These are phyloP conservation scores for Physaria fendleri DNA, from an alignment of 345 rosid species.

Conservation along the genomic window DNA sequence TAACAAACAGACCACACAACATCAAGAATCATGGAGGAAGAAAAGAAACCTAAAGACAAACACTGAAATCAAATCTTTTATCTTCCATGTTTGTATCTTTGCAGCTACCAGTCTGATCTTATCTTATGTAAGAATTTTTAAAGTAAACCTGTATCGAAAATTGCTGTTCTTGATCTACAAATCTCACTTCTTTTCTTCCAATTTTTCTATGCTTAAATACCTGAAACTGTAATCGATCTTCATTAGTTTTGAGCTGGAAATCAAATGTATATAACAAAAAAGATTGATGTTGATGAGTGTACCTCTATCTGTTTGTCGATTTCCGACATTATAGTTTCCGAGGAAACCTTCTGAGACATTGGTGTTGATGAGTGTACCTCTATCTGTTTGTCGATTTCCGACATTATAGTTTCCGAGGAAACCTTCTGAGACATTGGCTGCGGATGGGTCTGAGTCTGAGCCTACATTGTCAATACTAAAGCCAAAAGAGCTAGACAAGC, in stretches of 20 bases:
- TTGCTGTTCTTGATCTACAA: slow-evolving; percentile 25
- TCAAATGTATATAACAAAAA: not conserved
- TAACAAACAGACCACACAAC: slow-evolving; percentile 36
- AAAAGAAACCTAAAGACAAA: slow-evolving; percentile 22
- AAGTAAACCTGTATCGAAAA: slow-evolving; percentile 3
- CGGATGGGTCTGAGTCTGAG: slow-evolving; percentile 39
- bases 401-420: slow-evolving; percentile 65
- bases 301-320: slow-evolving; percentile 88
- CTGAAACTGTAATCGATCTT: slow-evolving; percentile 2
- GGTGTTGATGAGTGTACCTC: slow-evolving; percentile 48
- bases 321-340: slow-evolving; percentile 63
- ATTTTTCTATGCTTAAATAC: slow-evolving; percentile 27
- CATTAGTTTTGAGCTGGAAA: not conserved
- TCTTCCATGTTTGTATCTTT: slow-evolving; percentile 30
- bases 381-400: slow-evolving; percentile 67
- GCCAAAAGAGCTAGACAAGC: slow-evolving; percentile 50
- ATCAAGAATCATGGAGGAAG: slow-evolving; percentile 9
- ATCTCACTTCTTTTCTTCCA: slow-evolving; percentile 11
- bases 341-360: slow-evolving; percentile 60
- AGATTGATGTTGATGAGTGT: slow-evolving; percentile 1
- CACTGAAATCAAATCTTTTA: slow-evolving; percentile 18
- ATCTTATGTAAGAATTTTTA: slow-evolving; percentile 21
- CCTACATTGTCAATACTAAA: slow-evolving; percentile 59
- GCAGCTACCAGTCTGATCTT: slow-evolving; percentile 28
- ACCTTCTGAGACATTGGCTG: slow-evolving; percentile 52